These are phyloP conservation scores for Tulasnella sp. DNA, from an alignment of 768 basidiomycete species.

Conservation along the genomic window DNA sequence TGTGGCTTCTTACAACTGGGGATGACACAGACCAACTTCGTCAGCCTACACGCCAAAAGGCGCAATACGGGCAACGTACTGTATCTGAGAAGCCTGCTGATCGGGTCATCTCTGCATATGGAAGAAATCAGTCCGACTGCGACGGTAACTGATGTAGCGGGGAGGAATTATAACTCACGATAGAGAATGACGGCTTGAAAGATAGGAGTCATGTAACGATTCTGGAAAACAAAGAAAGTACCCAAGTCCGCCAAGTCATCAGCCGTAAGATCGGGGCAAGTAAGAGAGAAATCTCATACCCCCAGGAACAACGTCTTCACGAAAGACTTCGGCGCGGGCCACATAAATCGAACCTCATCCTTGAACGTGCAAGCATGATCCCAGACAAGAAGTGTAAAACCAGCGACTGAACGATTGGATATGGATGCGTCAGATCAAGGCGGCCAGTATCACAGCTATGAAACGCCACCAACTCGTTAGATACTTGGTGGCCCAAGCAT, in stretches of 20 bases:
- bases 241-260: not conserved
- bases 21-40: not conserved
- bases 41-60: not conserved
- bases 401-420: constrained; percentile 18
- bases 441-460: not conserved
- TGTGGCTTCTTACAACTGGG: not conserved
- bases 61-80: not conserved
- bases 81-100: not conserved
- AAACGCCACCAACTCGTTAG: not conserved
- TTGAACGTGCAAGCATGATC: constrained; percentile 25
- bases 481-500: not conserved
- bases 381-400: not conserved
- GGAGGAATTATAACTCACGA: not conserved
- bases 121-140: not conserved
- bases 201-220: not conserved
- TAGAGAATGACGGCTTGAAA: not conserved
- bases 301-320: constrained; percentile 8
- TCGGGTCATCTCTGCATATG: not conserved
- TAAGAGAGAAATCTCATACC: not conserved
- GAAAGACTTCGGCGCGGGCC: not conserved
- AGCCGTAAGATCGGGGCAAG: not conserved
- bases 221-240: not conserved
- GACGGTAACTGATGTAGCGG: not conserved
- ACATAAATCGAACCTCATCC: constrained; percentile 24
- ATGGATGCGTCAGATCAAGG: not conserved